These are phyloP conservation scores for Uronychia setigera DNA, from an alignment of 73 alveolate genomes.

Conservation along the genomic window DNA sequence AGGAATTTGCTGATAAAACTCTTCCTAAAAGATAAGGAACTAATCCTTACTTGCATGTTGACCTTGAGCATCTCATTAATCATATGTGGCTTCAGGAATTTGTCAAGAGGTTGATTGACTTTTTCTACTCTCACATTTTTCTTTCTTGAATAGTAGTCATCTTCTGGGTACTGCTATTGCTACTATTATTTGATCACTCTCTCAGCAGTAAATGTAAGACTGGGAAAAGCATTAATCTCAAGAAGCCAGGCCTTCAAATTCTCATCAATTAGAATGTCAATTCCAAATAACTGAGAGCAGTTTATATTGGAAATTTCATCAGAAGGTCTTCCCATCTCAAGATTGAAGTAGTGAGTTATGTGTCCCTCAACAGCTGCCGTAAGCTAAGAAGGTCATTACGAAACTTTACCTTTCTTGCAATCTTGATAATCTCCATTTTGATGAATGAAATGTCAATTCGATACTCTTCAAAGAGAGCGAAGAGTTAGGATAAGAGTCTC, in stretches of 20 bases:
- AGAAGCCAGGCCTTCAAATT: constrained; percentile 1
- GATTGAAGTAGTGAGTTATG: not conserved
- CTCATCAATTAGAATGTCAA: not conserved
- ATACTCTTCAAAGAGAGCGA: not conserved
- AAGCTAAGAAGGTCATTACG: not conserved
- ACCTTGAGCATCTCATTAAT: not conserved
- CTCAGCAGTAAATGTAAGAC: not conserved
- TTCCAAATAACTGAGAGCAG: not conserved
- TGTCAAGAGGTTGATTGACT: not conserved
- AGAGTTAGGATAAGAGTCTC: not conserved
- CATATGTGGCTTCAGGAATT: not conserved
- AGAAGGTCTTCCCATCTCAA: not conserved
- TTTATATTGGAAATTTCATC: not conserved
- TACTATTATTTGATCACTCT: not conserved
- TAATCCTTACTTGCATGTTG: not conserved
- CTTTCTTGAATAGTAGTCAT: not conserved
- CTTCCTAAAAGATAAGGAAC: not conserved
- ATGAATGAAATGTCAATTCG: not conserved
- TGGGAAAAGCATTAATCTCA: not conserved
- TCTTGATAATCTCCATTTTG: constrained; percentile 22
- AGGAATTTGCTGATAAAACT: not conserved
- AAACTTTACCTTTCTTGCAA: not conserved
- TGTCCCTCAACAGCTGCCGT: not conserved
- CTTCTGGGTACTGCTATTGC: not conserved
- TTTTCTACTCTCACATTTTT: not conserved